Percentiles rank a stretch among this genome's conserved stretches.
phyloP scores from a whole-genome alignment of 2,329 filamentous ascomycete species.

The Thielaviopsis euricoi region DNA sequence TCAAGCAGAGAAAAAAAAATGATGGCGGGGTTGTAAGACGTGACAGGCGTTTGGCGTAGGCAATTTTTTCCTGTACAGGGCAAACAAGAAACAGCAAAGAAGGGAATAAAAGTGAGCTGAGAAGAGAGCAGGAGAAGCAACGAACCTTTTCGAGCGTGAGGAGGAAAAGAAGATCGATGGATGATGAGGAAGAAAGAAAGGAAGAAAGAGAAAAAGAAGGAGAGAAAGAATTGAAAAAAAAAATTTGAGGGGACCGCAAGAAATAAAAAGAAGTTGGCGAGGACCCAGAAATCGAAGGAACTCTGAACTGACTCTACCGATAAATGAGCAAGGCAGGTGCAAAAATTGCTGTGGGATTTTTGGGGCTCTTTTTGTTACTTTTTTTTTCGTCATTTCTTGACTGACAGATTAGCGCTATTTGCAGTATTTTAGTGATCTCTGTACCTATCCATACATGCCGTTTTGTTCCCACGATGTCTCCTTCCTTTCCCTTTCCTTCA shows the following conservation, averaged over 20 bases:
- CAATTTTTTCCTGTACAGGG: background rate
- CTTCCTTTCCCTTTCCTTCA: background rate
- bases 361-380: background rate
- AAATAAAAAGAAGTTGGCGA: constrained; percentile 4
- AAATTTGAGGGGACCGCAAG: constrained; percentile 16
- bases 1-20: constrained; percentile 12
- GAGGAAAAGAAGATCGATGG: constrained; percentile 13
- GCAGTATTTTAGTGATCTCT: too few species aligned
- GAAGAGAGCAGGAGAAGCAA: background rate
- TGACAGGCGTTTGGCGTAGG: background rate
- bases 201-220: constrained; percentile 12
- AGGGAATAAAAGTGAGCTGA: background rate
- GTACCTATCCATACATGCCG: background rate
- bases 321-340: background rate
- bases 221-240: constrained; percentile 18
- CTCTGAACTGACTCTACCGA: constrained; percentile 3
- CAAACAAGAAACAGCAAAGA: too few species aligned
- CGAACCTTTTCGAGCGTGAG: constrained; percentile 10
- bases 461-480: background rate
- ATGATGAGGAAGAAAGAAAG: constrained; percentile 10
- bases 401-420: background rate
- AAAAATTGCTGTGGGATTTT: constrained; percentile 6
- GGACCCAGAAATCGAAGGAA: constrained; percentile 3
- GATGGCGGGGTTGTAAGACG: background rate
- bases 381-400: background rate